A percentile compares a stretch with the other conserved stretches of the same genome.
phyloP scores from a whole-genome alignment of 73 alveolate species.

The Uronychia setigera region DNA sequence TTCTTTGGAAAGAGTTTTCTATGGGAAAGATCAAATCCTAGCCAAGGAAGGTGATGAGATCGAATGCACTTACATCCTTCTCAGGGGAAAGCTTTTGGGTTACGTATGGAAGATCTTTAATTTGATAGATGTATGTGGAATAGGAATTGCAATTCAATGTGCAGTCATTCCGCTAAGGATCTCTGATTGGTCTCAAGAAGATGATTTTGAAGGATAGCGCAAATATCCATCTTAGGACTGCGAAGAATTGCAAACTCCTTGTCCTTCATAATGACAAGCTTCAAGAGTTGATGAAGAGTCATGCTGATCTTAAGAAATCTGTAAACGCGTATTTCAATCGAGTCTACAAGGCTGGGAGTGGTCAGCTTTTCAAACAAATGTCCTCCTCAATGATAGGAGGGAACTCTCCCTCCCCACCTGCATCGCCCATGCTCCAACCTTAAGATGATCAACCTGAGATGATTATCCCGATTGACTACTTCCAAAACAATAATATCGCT shows the following conservation, averaged over 20 bases:
- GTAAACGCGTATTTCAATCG: not conserved
- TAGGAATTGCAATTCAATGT: not conserved
- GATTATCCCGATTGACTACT: not conserved
- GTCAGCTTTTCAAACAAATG: not conserved
- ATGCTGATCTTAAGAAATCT: not conserved
- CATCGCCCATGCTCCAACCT: not conserved
- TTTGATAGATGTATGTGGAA: not conserved
- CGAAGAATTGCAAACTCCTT: not conserved
- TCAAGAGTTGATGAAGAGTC: not conserved
- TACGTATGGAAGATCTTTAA: not conserved
- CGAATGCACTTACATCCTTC: not conserved
- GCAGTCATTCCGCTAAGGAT: not conserved
- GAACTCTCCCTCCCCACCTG: not conserved
- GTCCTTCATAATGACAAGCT: not conserved
- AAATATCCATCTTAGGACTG: not conserved
- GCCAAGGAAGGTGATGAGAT: slow-evolving; percentile 37
- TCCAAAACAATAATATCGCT: not conserved
- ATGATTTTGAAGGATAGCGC: not conserved
- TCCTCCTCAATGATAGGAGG: not conserved
- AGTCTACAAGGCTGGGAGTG: not conserved
- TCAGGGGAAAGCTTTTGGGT: not conserved
- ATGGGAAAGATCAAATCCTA: slow-evolving; percentile 34
- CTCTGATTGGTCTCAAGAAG: not conserved
- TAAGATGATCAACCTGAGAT: not conserved
- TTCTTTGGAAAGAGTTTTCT: slow-evolving; percentile 11